Base-by-base conservation (phyloP, 768 basidiomycete genomes). In the Mrakia gelida region DNA sequence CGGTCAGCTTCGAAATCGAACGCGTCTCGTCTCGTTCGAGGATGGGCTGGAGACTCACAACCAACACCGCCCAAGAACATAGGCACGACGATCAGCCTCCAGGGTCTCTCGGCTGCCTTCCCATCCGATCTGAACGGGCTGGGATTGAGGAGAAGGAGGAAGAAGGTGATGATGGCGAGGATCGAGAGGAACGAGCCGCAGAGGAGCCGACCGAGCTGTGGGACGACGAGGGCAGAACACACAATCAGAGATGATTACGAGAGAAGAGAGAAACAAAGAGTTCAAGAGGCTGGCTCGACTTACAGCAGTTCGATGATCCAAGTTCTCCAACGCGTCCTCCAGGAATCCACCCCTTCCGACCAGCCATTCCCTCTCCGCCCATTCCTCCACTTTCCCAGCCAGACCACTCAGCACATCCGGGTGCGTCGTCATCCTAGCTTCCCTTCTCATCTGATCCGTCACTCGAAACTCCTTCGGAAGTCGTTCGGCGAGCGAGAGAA, bases 341-440 rank as follows among this genome's bases (percentile, higher is more conserved):
- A 70, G 26, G n/a, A 70, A 68, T 18, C 67, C 67, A 18, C 67
- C 67, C 23, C 32, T 41, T 21, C 67, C 67, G 3, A 11, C 26
- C 67, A 70, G 9, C 67, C 67, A 70, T 23, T 38, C 38, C 38
- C 23, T 70, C 38, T 70, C 67, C 34, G 67, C 67, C 67, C 34
- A 70, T 18, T 70, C 38, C 13, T 70, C 67, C 3, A 70, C 38
- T 41, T 38, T n/a, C 38, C 34, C 67, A 41, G 67, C 67, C 38
- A 70, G 41, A 3, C 38, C 10, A 18, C 67, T 43, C 18, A 70
- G 41, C 38, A 70, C 67, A 45, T 70, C 67, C 3, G 67, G 67
- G 13, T 70, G 67, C 18, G 34, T 70, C 3, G 67, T 70, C 67
- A 70, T 70, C 41, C 4, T 26, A 8, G 67, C 67, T 18, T 70